A percentile compares a stretch with the other conserved stretches of the same genome.
phyloP scores from a whole-genome alignment of 2,329 filamentous ascomycete species.

The Pseudogymnoascus sp. region DNA sequence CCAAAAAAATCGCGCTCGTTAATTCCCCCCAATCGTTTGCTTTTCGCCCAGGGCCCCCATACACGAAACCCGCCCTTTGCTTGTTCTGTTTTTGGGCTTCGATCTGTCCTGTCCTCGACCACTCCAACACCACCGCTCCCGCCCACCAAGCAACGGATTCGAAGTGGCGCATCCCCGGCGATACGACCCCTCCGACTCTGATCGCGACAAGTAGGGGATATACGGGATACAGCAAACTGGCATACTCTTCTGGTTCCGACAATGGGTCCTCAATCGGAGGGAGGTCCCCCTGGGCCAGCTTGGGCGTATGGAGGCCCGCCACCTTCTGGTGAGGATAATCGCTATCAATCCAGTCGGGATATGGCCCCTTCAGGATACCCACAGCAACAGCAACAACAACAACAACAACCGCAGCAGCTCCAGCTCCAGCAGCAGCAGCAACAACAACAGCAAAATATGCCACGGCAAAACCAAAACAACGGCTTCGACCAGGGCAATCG shows the following conservation, averaged over 20 bases:
- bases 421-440: not conserved
- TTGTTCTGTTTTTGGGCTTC: not conserved
- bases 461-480: slow-evolving; percentile 22
- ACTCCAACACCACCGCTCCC: slow-evolving; percentile 11
- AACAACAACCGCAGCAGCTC: not conserved
- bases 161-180: slow-evolving; percentile 14
- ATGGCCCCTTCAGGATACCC: slow-evolving; percentile 3
- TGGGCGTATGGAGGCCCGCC: slow-evolving; percentile 16
- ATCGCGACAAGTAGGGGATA: not conserved
- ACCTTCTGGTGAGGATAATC: slow-evolving; percentile 3
- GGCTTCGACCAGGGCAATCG: slow-evolving; percentile 22
- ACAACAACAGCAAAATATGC: slow-evolving; percentile 6
- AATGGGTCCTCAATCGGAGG: slow-evolving; percentile 31
- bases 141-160: slow-evolving; percentile 13
- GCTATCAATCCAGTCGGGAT: slow-evolving; percentile 21
- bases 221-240: not conserved
- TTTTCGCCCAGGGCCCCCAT: not conserved
- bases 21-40: not conserved
- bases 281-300: slow-evolving; percentile 26
- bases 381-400: not conserved
- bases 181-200: slow-evolving; percentile 9
- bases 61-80: not conserved
- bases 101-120: slow-evolving; percentile 2
- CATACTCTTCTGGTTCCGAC: not conserved
- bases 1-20: not conserved